These are phyloP conservation scores for Saccharomycopsis javanensis DNA, from an alignment of 805 yeast genomes.

Conservation along the genomic window DNA sequence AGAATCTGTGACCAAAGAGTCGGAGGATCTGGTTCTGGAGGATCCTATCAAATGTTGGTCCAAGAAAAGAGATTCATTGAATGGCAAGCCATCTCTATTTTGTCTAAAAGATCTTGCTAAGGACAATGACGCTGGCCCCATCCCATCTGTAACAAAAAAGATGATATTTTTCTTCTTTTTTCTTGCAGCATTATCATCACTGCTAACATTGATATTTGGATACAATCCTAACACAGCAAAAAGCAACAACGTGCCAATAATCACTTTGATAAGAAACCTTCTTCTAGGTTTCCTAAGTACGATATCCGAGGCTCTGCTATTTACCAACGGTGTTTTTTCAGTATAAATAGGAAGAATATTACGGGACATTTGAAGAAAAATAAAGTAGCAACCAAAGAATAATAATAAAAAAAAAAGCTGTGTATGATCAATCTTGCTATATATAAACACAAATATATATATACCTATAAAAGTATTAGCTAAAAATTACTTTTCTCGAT, in stretches of 20 bases:
- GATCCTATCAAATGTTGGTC: conserved; percentile 73
- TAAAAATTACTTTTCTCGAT: too few relatives aligned
- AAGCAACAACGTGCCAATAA: neutral
- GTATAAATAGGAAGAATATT: neutral
- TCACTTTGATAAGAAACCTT: neutral
- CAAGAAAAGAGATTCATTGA: conserved; percentile 46
- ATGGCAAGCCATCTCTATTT: conserved; percentile 40
- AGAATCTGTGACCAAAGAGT: conserved; percentile 78
- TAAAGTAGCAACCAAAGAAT: too few relatives aligned
- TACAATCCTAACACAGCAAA: neutral
- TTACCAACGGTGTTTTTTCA: neutral
- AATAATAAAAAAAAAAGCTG: too few relatives aligned
- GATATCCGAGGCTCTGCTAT: neutral
- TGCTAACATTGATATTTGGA: conserved; percentile 65
- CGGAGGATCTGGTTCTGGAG: conserved; percentile 72
- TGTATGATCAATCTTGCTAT: too few relatives aligned
- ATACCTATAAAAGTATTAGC: too few relatives aligned
- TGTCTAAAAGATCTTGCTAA: conserved; percentile 72
- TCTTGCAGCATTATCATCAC: conserved; percentile 42
- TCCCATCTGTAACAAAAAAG: conserved; percentile 90
- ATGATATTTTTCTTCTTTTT: conserved; percentile 57
- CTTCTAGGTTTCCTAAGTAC: neutral
- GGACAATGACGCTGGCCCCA: conserved; percentile 84
- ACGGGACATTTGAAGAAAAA: neutral
- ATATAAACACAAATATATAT: too few relatives aligned